phyloP scores from a whole-genome alignment of 1,284 basidiomycete genomes.

The Tilletia horrida region DNA sequence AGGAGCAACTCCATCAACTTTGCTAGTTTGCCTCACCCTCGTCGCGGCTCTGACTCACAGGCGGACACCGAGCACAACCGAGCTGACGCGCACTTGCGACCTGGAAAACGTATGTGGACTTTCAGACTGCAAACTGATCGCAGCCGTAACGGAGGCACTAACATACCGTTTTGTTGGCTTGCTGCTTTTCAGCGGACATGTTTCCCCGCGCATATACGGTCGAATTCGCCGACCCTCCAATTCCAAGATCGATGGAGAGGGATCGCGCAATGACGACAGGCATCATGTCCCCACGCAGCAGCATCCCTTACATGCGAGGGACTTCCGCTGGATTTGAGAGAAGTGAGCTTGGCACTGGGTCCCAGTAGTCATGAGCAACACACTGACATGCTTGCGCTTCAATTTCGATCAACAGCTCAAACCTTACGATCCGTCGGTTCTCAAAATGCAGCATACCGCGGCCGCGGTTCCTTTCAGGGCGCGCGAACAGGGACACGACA shows the following conservation, averaged over 20 bases:
- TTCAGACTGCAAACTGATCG: background rate
- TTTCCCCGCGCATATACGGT: conserved; percentile 63
- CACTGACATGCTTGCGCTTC: background rate
- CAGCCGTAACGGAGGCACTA: background rate
- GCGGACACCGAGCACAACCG: background rate
- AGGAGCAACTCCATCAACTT: conserved; percentile 15
- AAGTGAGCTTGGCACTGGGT: background rate
- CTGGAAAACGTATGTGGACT: background rate
- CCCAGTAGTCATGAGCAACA: background rate
- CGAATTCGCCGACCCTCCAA: conserved; percentile 60
- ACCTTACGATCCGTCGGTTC: conserved; percentile 3
- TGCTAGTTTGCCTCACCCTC: background rate
- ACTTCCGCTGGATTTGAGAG: conserved; percentile 8
- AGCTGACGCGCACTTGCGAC: background rate
- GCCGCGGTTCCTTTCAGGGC: background rate
- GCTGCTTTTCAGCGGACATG: conserved; percentile 34
- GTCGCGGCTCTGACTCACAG: conserved; percentile 14
- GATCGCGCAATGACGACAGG: conserved; percentile 19
- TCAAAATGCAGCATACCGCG: background rate
- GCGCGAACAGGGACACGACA: conserved; percentile 36
- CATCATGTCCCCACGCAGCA: conserved; percentile 12
- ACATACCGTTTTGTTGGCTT: background rate
- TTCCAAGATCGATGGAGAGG: background rate
- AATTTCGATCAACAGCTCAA: background rate
- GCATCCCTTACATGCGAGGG: conserved; percentile 15